A percentile compares a stretch with the other conserved stretches of the same genome.
These are phyloP conservation scores for Wolfiporia cocos DNA, from an alignment of 1,284 basidiomycete species.

Conservation along the genomic window DNA sequence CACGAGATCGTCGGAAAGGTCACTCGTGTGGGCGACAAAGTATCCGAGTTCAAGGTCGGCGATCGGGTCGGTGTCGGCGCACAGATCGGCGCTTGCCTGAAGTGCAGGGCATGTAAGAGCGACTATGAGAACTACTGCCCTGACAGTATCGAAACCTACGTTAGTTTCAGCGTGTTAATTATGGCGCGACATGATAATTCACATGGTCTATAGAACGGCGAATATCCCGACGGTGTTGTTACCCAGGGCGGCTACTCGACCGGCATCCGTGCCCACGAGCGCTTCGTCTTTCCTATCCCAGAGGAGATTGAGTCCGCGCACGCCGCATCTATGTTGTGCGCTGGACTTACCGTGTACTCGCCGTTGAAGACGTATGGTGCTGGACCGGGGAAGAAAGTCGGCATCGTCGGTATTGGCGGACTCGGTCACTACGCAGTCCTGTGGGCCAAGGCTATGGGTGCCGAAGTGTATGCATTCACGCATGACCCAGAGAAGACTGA, in stretches of 20 bases:
- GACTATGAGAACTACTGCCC: conserved; percentile 52
- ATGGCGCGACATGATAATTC: neutral
- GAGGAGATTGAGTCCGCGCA: conserved; percentile 47
- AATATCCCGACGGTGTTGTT: conserved; percentile 41
- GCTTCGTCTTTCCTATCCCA: conserved; percentile 68
- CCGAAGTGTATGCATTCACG: conserved; percentile 64
- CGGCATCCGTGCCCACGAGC: conserved; percentile 58
- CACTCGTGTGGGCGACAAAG: conserved; percentile 45
- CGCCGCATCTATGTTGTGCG: conserved; percentile 53
- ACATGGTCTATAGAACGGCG: conserved; percentile 11
- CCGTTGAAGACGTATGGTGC: conserved; percentile 57
- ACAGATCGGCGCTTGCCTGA: conserved; percentile 45
- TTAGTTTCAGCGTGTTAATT: neutral
- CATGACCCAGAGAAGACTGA: conserved; percentile 55
- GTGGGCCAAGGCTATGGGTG: conserved; percentile 24
- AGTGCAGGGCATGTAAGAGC: conserved; percentile 47
- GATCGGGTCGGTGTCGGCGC: conserved; percentile 64
- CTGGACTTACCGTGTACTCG: conserved; percentile 61
- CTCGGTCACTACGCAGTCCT: conserved; percentile 30
- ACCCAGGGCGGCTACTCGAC: conserved; percentile 62
- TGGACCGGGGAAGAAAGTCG: conserved; percentile 62
- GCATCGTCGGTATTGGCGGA: conserved; percentile 61
- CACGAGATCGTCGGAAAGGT: conserved; percentile 65
- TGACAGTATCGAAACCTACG: conserved; percentile 20
- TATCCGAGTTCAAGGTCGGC: conserved; percentile 52